phyloP scores from a whole-genome alignment of 148 eudicot species.

The Gaultheria prostrata region DNA sequence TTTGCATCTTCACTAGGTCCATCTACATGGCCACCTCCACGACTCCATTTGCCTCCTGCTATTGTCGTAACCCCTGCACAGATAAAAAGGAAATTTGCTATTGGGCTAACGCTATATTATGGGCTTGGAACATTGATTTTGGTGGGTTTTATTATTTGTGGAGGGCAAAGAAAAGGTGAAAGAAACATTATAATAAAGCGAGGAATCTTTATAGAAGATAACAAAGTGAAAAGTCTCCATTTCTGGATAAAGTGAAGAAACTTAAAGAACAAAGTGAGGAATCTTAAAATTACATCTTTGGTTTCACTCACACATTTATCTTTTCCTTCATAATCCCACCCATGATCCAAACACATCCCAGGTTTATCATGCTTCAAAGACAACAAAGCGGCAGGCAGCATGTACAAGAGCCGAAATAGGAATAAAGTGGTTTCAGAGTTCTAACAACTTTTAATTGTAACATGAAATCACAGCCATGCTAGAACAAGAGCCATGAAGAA shows the following conservation, averaged over 20 bases:
- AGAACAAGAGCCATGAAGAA: not conserved
- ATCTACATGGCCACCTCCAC: slow-evolving; percentile 90
- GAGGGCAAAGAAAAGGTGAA: not conserved
- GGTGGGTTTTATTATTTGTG: not conserved
- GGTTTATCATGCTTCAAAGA: not conserved
- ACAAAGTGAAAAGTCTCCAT: not conserved
- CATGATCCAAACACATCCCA: not conserved
- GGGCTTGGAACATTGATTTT: not conserved
- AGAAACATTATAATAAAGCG: not conserved
- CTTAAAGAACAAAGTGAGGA: not conserved
- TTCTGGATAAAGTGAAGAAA: not conserved
- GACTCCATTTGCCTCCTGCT: slow-evolving; percentile 89
- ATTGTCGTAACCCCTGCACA: slow-evolving; percentile 80
- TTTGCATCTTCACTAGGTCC: slow-evolving; percentile 99
- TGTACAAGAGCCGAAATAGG: not conserved
- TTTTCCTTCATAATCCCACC: not conserved
- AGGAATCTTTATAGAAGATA: not conserved
- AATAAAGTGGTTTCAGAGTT: not conserved
- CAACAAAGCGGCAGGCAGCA: not conserved
- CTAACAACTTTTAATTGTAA: not conserved
- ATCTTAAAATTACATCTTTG: not conserved
- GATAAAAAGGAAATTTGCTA: slow-evolving; percentile 13
- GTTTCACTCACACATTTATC: not conserved
- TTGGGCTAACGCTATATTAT: not conserved
- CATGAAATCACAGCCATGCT: not conserved